phyloP scores from a whole-genome alignment of 1,139 yeast species.

The Hemisphaericaspora xylofermentans region DNA sequence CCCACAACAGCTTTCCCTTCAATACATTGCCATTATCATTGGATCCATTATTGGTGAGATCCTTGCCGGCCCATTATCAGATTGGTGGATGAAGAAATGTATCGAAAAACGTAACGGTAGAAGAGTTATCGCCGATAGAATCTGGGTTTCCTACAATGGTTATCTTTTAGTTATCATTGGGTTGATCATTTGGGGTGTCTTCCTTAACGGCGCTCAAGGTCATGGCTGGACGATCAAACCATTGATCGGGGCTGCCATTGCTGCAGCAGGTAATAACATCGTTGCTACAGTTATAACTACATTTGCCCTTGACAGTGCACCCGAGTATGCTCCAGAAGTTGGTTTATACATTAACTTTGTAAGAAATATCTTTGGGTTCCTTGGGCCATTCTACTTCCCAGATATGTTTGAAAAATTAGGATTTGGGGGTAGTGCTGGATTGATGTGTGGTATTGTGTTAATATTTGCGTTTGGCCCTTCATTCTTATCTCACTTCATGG shows the following conservation, averaged over 20 bases:
- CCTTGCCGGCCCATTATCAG: constrained; percentile 26
- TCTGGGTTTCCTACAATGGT: constrained; percentile 23
- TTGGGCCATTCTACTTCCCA: constrained; percentile 28
- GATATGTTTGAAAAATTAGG: constrained; percentile 20
- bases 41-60: constrained; percentile 27
- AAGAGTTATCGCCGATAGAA: constrained; percentile 20
- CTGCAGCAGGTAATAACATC: constrained; percentile 26
- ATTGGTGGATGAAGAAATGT: constrained; percentile 23
- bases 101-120: constrained; percentile 14
- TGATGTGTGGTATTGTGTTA: constrained; percentile 15
- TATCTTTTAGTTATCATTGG: constrained; percentile 22
- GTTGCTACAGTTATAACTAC: constrained; percentile 23
- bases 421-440: constrained; percentile 16
- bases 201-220: constrained; percentile 17
- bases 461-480: constrained; percentile 12
- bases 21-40: constrained; percentile 22
- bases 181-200: constrained; percentile 24
- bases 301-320: constrained; percentile 19
- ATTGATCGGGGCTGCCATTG: constrained; percentile 25
- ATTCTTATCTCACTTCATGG: constrained; percentile 11
- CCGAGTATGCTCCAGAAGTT: constrained; percentile 17
- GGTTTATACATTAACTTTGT: constrained; percentile 18
- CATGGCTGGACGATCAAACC: constrained; percentile 24
- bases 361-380: constrained; percentile 20
- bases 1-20: constrained; percentile 25